Evolutionary conservation across 768 basidiomycete species (phyloP).

Genomic region (Trametes elegans): DNA sequence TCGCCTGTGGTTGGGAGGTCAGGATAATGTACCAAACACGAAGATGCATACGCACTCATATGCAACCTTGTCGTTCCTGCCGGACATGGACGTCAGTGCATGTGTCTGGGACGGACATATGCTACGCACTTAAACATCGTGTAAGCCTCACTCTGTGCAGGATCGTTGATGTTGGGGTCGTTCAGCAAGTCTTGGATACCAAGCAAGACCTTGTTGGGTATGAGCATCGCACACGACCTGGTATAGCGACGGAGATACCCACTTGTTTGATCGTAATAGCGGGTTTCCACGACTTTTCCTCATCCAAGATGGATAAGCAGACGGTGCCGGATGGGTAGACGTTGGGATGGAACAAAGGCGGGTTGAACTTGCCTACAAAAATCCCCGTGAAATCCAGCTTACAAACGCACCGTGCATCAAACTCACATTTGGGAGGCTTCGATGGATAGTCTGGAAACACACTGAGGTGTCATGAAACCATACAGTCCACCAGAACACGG

Average conservation of each 20-base stretch:
- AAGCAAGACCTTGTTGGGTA: constrained; percentile 68
- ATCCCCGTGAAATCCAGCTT: constrained; percentile 3
- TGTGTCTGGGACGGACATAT: neutral
- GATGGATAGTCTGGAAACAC: constrained; percentile 79
- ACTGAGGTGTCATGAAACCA: constrained; percentile 20
- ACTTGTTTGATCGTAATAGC: constrained; percentile 99
- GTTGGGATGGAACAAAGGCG: constrained; percentile 96
- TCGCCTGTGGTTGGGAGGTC: constrained; percentile 44
- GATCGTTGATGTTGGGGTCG: constrained; percentile 95
- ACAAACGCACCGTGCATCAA: constrained; percentile 2
- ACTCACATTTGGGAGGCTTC: constrained; percentile 87
- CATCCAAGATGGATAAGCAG: constrained; percentile 95
- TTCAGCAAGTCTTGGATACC: constrained; percentile 96
- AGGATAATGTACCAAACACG: neutral
- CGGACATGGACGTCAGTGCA: neutral
- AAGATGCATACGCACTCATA: constrained; percentile 68
- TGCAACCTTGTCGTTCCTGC: constrained; percentile 87
- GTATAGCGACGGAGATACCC: constrained; percentile 5
- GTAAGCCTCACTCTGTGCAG: constrained; percentile 97
- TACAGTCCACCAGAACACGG: constrained; percentile 12
- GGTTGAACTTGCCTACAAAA: constrained; percentile 86
- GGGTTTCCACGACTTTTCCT: constrained; percentile 99
- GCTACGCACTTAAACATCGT: constrained; percentile 92
- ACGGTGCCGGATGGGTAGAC: constrained; percentile 99
- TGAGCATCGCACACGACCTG: neutral